Conservation (phyloP, 208 protist species). For the Trypanosoma avium region DNA sequence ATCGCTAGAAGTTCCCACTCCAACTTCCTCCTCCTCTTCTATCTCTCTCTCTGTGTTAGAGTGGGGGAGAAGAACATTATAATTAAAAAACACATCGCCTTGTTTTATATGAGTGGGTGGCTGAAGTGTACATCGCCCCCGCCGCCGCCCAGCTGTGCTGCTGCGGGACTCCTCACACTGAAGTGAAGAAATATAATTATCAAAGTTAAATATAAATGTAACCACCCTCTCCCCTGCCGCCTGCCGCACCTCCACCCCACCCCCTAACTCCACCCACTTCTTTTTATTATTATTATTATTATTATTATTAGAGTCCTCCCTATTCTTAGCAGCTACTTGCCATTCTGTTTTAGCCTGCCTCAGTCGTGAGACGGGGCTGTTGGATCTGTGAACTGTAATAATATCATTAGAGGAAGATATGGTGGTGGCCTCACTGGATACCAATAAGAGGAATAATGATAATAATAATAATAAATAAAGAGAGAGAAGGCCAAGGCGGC, state of each 20-base stretch:
- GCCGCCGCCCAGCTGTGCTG: background rate
- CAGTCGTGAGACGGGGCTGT: too few species aligned
- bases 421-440: too few species aligned
- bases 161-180: constrained; percentile 28
- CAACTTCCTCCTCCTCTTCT: background rate
- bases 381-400: too few species aligned
- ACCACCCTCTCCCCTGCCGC: constrained; percentile 12
- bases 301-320: background rate
- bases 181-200: background rate
- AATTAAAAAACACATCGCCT: constrained; percentile 23
- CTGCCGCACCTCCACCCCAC: background rate
- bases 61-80: too few species aligned
- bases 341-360: constrained; percentile 1
- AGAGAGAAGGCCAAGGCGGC: too few species aligned
- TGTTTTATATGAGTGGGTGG: background rate
- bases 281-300: background rate
- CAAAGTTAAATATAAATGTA: background rate
- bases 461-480: too few species aligned
- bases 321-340: background rate
- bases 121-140: constrained; percentile 19
- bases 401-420: too few species aligned
- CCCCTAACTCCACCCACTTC: background rate
- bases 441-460: too few species aligned
- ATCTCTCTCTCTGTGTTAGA: background rate
- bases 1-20: too few species aligned